A percentile compares a stretch with the other conserved stretches of the same genome.
These are phyloP conservation scores for Ophiocordyceps unilateralis DNA, from an alignment of 2,329 filamentous ascomycete species.

Conservation along the genomic window DNA sequence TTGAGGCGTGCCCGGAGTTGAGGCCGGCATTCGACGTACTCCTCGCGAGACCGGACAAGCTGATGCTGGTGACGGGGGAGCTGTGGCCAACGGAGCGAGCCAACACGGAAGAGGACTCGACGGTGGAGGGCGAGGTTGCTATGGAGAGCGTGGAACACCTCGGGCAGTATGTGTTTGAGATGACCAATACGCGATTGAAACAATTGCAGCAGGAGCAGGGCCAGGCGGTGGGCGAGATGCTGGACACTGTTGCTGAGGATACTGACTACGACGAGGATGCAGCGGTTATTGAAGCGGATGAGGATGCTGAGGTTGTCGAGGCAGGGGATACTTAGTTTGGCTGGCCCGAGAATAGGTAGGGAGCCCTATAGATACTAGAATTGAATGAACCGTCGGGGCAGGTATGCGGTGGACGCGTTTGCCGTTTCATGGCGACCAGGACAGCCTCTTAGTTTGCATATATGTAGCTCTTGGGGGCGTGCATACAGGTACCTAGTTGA, in stretches of 20 bases:
- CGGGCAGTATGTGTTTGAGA: slow-evolving; percentile 91
- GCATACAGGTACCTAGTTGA: too few species aligned
- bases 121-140: slow-evolving; percentile 39
- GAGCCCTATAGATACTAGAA: too few species aligned
- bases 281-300: slow-evolving; percentile 14
- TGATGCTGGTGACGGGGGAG: slow-evolving; percentile 70
- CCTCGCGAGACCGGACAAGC: slow-evolving; percentile 60
- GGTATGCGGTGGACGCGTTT: too few species aligned
- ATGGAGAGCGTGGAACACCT: slow-evolving; percentile 92
- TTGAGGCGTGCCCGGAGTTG: slow-evolving; percentile 77
- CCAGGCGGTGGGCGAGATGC: slow-evolving; percentile 5
- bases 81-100: slow-evolving; percentile 56
- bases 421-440: too few species aligned
- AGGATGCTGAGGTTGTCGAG: not conserved
- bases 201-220: slow-evolving; percentile 26
- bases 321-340: too few species aligned
- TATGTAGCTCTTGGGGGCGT: too few species aligned
- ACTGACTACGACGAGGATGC: slow-evolving; percentile 14
- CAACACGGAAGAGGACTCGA: slow-evolving; percentile 20
- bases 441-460: too few species aligned
- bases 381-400: too few species aligned
- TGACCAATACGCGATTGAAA: slow-evolving; percentile 52
- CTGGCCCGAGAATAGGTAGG: too few species aligned
- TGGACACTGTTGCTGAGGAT: slow-evolving; percentile 10
- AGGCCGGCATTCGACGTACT: slow-evolving; percentile 71